phyloP scores from a whole-genome alignment of 768 basidiomycete genomes.

The Phanerodontia chrysosporium region DNA sequence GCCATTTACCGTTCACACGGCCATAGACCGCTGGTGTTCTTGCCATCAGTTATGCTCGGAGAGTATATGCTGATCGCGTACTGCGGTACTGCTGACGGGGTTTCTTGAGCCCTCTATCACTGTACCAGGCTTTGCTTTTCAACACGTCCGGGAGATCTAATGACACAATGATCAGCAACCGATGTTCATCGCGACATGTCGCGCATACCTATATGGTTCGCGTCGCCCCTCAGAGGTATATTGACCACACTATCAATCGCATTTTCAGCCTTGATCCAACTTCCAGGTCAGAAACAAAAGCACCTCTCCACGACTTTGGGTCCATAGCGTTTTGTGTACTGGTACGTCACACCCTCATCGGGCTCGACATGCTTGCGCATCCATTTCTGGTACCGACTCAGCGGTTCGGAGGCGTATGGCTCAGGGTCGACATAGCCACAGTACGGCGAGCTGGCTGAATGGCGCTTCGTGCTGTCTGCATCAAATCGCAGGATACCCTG shows the following conservation, averaged over 20 bases:
- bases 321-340: constrained; percentile 49
- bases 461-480: neutral
- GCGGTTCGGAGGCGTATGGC: constrained; percentile 41
- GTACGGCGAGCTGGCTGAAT: neutral
- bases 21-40: constrained; percentile 44
- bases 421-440: constrained; percentile 27
- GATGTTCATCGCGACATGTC: too few relatives aligned
- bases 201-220: constrained; percentile 45
- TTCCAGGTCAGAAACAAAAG: neutral
- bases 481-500: neutral
- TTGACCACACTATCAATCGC: constrained; percentile 23
- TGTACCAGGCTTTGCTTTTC: neutral
- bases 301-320: constrained; percentile 43
- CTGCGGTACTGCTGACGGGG: neutral
- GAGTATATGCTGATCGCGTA: neutral
- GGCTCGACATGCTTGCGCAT: constrained; percentile 27
- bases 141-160: neutral
- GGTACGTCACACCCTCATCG: constrained; percentile 43
- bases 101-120: neutral
- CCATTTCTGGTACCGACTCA: constrained; percentile 39
- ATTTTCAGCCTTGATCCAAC: neutral
- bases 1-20: constrained; percentile 45
- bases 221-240: constrained; percentile 47
- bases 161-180: too few relatives aligned
- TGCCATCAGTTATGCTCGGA: neutral